A percentile compares a stretch with the other conserved stretches of the same genome.
Evolutionary conservation across 805 yeast species (phyloP).

Genomic region (Lipomyces chichibuensis): DNA sequence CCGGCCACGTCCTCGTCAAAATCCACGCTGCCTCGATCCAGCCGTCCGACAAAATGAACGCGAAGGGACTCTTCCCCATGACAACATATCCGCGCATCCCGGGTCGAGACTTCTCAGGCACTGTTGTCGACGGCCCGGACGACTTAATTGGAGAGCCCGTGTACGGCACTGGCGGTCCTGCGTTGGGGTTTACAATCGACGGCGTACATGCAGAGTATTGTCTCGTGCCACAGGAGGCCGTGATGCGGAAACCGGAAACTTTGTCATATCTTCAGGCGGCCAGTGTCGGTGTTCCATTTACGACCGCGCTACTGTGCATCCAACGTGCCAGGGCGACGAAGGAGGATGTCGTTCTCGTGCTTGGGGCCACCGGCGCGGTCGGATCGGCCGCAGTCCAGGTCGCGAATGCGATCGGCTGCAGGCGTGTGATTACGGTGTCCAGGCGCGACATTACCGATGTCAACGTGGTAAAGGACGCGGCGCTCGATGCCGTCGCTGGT

Average conservation of each 20-base stretch:
- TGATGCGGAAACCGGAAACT: background rate
- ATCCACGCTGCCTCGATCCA: background rate
- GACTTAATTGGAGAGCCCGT: background rate
- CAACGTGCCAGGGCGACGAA: background rate
- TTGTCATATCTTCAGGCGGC: background rate
- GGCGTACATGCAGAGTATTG: background rate
- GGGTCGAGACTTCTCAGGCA: slow-evolving; percentile 1
- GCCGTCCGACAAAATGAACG: background rate
- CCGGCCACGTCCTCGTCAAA: background rate
- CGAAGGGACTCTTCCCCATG: background rate
- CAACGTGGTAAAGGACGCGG: background rate
- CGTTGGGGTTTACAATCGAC: background rate
- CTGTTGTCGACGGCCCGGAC: background rate
- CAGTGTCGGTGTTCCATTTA: slow-evolving; percentile 1
- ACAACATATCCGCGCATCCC: slow-evolving; percentile 2
- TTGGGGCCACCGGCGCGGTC: slow-evolving; percentile 6
- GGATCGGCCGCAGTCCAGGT: slow-evolving; percentile 1
- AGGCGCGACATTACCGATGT: slow-evolving; percentile 1
- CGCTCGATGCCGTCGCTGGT: background rate
- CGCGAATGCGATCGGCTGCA: background rate
- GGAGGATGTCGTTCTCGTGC: background rate
- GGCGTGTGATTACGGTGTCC: slow-evolving; percentile 1
- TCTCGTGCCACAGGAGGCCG: background rate
- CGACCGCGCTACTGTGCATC: background rate
- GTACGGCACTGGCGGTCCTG: background rate